Conservation (phyloP, 768 basidiomycete genomes). For the Kwoniella pini region DNA sequence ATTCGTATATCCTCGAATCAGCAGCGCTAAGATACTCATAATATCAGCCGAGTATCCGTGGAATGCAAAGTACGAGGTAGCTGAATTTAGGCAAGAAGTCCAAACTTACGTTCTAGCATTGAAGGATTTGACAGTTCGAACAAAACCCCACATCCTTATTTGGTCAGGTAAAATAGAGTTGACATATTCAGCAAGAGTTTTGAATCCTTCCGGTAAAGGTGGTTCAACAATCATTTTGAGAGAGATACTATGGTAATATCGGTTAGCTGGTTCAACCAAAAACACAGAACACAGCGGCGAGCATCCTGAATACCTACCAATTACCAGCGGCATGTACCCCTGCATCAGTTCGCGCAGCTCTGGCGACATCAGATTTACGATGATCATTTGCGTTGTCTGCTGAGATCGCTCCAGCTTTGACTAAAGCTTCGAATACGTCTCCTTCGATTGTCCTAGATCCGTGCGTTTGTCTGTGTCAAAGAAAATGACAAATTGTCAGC, state of each 20-base stretch:
- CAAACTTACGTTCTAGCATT: conserved; percentile 55
- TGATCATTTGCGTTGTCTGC: conserved; percentile 90
- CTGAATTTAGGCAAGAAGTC: background rate
- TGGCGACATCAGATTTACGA: conserved; percentile 76
- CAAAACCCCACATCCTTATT: conserved; percentile 89
- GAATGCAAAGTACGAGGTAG: background rate
- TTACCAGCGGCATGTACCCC: conserved; percentile 98
- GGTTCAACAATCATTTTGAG: conserved; percentile 82
- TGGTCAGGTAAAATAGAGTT: conserved; percentile 88
- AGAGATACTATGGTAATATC: conserved; percentile 42
- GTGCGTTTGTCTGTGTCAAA: conserved; percentile 66
- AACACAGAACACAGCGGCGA: too few species aligned
- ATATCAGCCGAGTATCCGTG: background rate
- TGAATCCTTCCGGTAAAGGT: conserved; percentile 60
- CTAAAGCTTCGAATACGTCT: conserved; percentile 79
- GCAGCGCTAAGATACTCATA: conserved; percentile 64
- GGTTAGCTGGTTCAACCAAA: background rate
- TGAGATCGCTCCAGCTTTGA: conserved; percentile 89
- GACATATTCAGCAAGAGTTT: conserved; percentile 64
- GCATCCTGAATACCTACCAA: conserved; percentile 79
- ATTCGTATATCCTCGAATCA: conserved; percentile 96
- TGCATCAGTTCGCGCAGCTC: conserved; percentile 93
- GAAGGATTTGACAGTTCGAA: conserved; percentile 60
- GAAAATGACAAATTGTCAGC: background rate
- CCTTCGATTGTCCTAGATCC: conserved; percentile 80